Percentiles rank a stretch among this genome's conserved stretches.
Conservation (phyloP, 139 green algal genomes). For the Picochlorum costavermella region DNA sequence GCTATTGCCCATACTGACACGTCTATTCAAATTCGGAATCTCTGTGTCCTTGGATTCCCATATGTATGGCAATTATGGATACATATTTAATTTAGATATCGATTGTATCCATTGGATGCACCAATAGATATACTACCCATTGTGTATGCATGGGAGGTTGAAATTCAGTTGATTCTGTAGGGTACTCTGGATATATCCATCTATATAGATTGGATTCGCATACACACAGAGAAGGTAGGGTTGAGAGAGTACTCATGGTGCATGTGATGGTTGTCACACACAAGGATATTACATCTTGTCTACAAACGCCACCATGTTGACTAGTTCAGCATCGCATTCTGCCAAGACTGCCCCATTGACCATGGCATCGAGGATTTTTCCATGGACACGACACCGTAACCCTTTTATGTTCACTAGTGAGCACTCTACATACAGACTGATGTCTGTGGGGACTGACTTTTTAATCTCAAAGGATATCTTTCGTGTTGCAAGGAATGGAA, state of each 20-base stretch:
- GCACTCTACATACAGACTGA: conserved; percentile 14
- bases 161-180: too few relatives aligned
- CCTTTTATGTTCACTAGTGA: conserved; percentile 8
- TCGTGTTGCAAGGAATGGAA: conserved; percentile 25
- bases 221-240: too few relatives aligned
- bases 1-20: too few relatives aligned
- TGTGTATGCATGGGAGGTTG: too few relatives aligned
- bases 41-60: too few relatives aligned
- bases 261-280: neutral
- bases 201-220: too few relatives aligned
- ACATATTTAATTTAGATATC: too few relatives aligned
- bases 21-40: too few relatives aligned
- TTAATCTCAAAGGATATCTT: conserved; percentile 27
- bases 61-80: too few relatives aligned
- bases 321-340: conserved; percentile 24
- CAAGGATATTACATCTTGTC: neutral
- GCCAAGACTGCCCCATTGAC: conserved; percentile 8
- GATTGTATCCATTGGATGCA: too few relatives aligned
- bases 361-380: conserved; percentile 3
- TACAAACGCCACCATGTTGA: conserved; percentile 15
- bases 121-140: too few relatives aligned
- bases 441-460: conserved; percentile 28
- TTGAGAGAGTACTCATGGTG: neutral
- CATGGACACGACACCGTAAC: conserved; percentile 27
- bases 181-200: too few relatives aligned